Base-by-base conservation (phyloP, 2,329 filamentous ascomycete genomes). In the Magnaporthiopsis rhizophila region DNA sequence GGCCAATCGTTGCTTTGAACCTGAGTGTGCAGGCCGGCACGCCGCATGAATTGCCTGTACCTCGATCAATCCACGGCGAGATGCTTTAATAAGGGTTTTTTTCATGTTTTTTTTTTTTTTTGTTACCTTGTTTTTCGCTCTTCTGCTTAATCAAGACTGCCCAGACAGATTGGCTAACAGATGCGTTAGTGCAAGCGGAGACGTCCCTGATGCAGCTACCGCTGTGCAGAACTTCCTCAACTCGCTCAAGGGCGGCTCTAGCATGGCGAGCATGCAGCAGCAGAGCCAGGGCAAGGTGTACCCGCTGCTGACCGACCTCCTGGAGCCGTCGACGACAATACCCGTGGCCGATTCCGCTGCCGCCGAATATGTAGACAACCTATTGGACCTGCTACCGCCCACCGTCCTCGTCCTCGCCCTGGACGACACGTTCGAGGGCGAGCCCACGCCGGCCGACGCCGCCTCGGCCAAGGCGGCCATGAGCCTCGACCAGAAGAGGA, bases 181-280 rank as follows among this genome's bases (percentile, higher is more conserved):
- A 68, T 74, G 71, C 38, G 7, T 15, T 62, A 91, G 88, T 80
- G 84, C 81, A 71, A 78, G 82, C 68, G 81, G 83, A 70, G 81
- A 83, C 66, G 79, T 81, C 68, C 79, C 83, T 66, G 89, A 96
- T 77, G 88, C 92, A 71, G 88, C 89, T 65, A 83, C 86, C 57
- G 86, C 91, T 66, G 91, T 98, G 69, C 90, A 92, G 73, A 93
- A 94, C 77, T 93, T 99, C 75, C 83, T 98, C 70, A 86, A 89
- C 67, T 97, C 94, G 4, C 81, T 98, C 67, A 86, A 88, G 72
- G 84, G 86, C 65, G 80, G 81, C 38, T 74, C 79, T 34, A 74
- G 76, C 61, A 9, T 53, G 45, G 74, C 74, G 67, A 73, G 34
- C 74, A 75, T 62, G 66, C 72, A 64, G 73, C 72, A 66, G 68